These are phyloP conservation scores for Colletotrichum incanum DNA, from an alignment of 2,329 filamentous ascomycete genomes.

Conservation along the genomic window DNA sequence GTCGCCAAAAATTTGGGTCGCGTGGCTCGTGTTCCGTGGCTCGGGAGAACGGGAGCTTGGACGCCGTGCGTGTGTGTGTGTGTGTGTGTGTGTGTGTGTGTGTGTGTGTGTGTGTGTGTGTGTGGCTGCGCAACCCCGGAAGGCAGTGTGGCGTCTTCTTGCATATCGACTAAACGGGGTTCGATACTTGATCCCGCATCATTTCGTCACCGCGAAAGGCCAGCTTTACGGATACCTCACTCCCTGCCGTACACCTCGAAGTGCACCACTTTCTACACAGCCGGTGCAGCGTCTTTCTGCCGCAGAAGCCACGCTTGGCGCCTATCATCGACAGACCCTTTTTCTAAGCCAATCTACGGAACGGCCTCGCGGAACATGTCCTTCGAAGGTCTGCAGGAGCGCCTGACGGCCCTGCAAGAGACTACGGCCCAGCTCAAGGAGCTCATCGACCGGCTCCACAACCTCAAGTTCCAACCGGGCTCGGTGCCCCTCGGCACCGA, in stretches of 20 bases:
- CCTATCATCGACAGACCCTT: neutral
- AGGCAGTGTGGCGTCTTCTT: neutral
- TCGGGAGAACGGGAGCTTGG: constrained; percentile 37
- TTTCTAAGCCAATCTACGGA: neutral
- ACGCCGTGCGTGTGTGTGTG: constrained; percentile 24
- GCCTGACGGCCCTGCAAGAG: constrained; percentile 73
- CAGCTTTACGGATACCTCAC: constrained; percentile 41
- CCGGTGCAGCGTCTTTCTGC: too few species aligned
- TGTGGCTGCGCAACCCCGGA: constrained; percentile 12
- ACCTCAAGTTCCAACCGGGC: constrained; percentile 72
- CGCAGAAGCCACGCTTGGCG: neutral
- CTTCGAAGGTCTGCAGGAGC: constrained; percentile 74
- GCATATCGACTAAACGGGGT: constrained; percentile 15
- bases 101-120: neutral
- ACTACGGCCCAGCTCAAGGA: constrained; percentile 71
- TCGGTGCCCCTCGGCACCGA: constrained; percentile 66
- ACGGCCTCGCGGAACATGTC: constrained; percentile 60
- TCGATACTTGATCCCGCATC: constrained; percentile 6
- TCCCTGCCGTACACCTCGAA: neutral
- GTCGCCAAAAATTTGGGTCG: constrained; percentile 43
- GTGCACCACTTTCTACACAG: neutral
- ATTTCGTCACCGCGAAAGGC: constrained; percentile 46
- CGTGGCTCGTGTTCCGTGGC: constrained; percentile 20
- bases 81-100: neutral
- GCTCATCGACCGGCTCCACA: constrained; percentile 73